A percentile compares a stretch with the other conserved stretches of the same genome.
phyloP scores from a whole-genome alignment of 2,329 filamentous ascomycete species.

The Sporothrix mexicana region DNA sequence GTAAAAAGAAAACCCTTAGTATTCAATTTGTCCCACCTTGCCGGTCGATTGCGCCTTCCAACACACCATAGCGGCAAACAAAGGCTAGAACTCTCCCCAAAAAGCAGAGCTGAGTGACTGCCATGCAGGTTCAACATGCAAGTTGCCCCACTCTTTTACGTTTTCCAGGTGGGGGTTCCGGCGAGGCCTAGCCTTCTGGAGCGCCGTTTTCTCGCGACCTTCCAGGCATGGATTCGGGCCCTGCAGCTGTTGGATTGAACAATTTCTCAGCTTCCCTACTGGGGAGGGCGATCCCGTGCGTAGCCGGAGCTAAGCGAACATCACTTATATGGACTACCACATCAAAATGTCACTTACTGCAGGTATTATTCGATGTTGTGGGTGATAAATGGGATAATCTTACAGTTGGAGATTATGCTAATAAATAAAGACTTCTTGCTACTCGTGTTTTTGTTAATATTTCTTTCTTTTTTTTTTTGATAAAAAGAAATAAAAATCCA shows the following conservation, averaged over 20 bases:
- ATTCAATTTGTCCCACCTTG: background rate
- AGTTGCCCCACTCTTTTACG: slow-evolving; percentile 24
- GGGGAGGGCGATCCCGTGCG: slow-evolving; percentile 19
- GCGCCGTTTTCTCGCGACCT: background rate
- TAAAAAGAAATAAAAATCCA: too few relatives aligned
- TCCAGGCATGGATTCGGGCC: slow-evolving; percentile 10
- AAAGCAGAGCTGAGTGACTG: slow-evolving; percentile 9
- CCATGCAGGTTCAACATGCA: slow-evolving; percentile 8
- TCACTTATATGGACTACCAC: too few relatives aligned
- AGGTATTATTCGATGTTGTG: too few relatives aligned
- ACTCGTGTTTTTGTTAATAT: too few relatives aligned
- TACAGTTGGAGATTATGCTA: too few relatives aligned
- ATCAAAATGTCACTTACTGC: too few relatives aligned
- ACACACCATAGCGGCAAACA: background rate
- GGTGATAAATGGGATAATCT: too few relatives aligned
- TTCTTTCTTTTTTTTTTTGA: too few relatives aligned
- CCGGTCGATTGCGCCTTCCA: slow-evolving; percentile 31
- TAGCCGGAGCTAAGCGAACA: slow-evolving; percentile 29
- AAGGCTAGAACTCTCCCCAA: background rate
- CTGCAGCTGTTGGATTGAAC: background rate
- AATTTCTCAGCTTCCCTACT: slow-evolving; percentile 23
- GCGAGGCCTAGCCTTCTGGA: slow-evolving; percentile 14
- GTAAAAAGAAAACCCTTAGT: background rate
- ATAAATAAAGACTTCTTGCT: too few relatives aligned
- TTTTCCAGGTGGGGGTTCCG: slow-evolving; percentile 14